phyloP scores from a whole-genome alignment of 2,329 filamentous ascomycete genomes.

The Didymosphaeria variabile region DNA sequence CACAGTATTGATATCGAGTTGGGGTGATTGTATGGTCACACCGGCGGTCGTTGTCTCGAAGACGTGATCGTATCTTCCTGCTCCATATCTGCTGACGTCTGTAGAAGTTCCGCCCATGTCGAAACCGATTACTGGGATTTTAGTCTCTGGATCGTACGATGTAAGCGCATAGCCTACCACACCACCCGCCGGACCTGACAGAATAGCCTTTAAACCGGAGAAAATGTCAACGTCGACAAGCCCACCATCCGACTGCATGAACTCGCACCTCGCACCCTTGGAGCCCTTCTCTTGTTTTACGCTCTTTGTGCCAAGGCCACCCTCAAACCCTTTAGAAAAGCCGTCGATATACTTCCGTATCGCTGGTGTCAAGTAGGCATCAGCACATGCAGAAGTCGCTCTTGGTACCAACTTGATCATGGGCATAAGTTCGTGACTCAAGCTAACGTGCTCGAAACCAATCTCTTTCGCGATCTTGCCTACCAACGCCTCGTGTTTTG shows the following conservation, averaged over 20 bases:
- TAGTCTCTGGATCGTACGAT: slow-evolving; percentile 83
- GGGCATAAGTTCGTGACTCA: slow-evolving; percentile 83
- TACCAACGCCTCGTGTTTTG: slow-evolving; percentile 81
- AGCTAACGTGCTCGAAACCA: slow-evolving; percentile 82
- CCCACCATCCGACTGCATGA: slow-evolving; percentile 89
- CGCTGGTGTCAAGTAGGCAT: slow-evolving; percentile 81
- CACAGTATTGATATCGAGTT: slow-evolving; percentile 94
- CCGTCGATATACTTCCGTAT: slow-evolving; percentile 81
- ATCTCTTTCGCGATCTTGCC: slow-evolving; percentile 80
- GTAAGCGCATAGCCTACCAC: slow-evolving; percentile 94
- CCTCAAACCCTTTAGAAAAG: slow-evolving; percentile 82
- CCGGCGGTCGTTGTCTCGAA: slow-evolving; percentile 94
- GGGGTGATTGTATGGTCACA: slow-evolving; percentile 91
- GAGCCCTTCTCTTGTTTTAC: slow-evolving; percentile 71
- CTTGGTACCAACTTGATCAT: slow-evolving; percentile 85
- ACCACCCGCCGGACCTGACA: slow-evolving; percentile 91
- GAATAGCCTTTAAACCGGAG: slow-evolving; percentile 82
- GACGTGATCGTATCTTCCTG: slow-evolving; percentile 88
- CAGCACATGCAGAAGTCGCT: slow-evolving; percentile 79
- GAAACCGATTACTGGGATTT: slow-evolving; percentile 89
- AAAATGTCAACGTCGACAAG: slow-evolving; percentile 79
- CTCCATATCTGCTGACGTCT: slow-evolving; percentile 86
- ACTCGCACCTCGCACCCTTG: slow-evolving; percentile 84
- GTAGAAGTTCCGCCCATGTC: slow-evolving; percentile 96
- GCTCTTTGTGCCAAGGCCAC: slow-evolving; percentile 78